Conservation (phyloP, 805 yeast species). For the Candida nitratophila region DNA sequence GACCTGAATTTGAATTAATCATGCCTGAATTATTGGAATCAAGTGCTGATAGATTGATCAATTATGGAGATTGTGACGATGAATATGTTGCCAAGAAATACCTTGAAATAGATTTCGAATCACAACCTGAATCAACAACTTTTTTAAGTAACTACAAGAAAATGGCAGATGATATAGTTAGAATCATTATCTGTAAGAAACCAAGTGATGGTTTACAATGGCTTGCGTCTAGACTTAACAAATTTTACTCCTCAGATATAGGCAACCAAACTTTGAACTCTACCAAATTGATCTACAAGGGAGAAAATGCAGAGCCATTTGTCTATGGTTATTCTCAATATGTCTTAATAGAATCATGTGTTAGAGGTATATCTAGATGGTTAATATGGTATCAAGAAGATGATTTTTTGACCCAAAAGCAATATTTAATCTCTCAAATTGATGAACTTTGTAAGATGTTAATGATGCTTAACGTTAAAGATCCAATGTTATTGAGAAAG, state of each 20-base stretch:
- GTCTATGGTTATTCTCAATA: slow-evolving; percentile 76
- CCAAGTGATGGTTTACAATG: slow-evolving; percentile 78
- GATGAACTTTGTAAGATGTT: slow-evolving; percentile 70
- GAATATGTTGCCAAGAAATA: slow-evolving; percentile 58
- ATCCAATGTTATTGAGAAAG: slow-evolving; percentile 76
- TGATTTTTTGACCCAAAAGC: slow-evolving; percentile 45
- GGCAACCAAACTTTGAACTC: slow-evolving; percentile 60
- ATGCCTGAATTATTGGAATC: slow-evolving; percentile 66
- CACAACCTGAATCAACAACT: slow-evolving; percentile 67
- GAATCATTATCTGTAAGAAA: slow-evolving; percentile 79
- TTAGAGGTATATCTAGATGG: slow-evolving; percentile 94
- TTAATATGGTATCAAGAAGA: slow-evolving; percentile 76
- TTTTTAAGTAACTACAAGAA: slow-evolving; percentile 77
- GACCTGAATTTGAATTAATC: slow-evolving; percentile 44
- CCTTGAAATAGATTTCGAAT: slow-evolving; percentile 83
- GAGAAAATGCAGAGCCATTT: slow-evolving; percentile 58
- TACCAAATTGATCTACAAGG: slow-evolving; percentile 45
- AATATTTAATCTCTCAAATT: slow-evolving; percentile 44
- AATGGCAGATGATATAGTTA: slow-evolving; percentile 82
- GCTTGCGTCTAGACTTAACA: slow-evolving; percentile 68
- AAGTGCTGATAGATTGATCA: slow-evolving; percentile 71
- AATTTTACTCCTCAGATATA: slow-evolving; percentile 60
- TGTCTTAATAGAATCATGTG: slow-evolving; percentile 79
- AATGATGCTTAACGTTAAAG: slow-evolving; percentile 65
- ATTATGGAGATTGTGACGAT: slow-evolving; percentile 62